phyloP scores from a whole-genome alignment of 768 basidiomycete species.

The Boletus tomentosulus region DNA sequence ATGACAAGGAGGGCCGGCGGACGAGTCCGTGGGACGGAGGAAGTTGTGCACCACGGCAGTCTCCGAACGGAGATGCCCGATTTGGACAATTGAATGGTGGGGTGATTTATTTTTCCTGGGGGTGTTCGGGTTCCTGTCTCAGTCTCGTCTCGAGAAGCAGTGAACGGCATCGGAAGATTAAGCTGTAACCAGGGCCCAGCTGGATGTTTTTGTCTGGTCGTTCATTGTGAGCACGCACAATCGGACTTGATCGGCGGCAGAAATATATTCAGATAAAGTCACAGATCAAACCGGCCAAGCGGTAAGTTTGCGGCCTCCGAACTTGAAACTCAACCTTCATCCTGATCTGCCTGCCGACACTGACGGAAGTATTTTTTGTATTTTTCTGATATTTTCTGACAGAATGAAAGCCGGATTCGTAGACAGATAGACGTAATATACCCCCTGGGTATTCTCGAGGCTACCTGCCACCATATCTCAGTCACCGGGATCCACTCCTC shows the following conservation, averaged over 20 bases:
- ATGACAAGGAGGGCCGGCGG: slow-evolving; percentile 2
- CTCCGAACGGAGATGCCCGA: slow-evolving; percentile 26
- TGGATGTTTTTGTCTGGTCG: not conserved
- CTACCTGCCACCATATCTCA: slow-evolving; percentile 2
- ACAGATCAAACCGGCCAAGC: slow-evolving; percentile 23
- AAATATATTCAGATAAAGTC: slow-evolving; percentile 32
- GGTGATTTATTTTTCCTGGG: slow-evolving; percentile 6
- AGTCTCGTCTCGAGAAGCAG: not conserved
- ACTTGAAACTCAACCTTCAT: slow-evolving; percentile 31
- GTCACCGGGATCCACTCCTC: not conserved
- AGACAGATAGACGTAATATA: slow-evolving; percentile 20
- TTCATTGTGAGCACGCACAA: slow-evolving; percentile 21
- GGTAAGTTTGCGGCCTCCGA: slow-evolving; percentile 30
- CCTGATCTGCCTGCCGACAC: slow-evolving; percentile 29
- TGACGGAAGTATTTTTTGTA: slow-evolving; percentile 23
- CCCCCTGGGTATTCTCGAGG: not conserved
- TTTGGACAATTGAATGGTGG: slow-evolving; percentile 15
- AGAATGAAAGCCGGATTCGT: slow-evolving; percentile 7
- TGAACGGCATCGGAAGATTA: not conserved
- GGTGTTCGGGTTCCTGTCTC: slow-evolving; percentile 12
- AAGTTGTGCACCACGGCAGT: slow-evolving; percentile 16
- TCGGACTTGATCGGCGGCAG: slow-evolving; percentile 34
- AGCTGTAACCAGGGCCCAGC: slow-evolving; percentile 1
- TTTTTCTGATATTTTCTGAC: slow-evolving; percentile 16
- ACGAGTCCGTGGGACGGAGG: slow-evolving; percentile 20